These are phyloP conservation scores for Antitrichia curtipendula DNA, from an alignment of 225 moss, liverwort and hornwort species.

Conservation along the genomic window DNA sequence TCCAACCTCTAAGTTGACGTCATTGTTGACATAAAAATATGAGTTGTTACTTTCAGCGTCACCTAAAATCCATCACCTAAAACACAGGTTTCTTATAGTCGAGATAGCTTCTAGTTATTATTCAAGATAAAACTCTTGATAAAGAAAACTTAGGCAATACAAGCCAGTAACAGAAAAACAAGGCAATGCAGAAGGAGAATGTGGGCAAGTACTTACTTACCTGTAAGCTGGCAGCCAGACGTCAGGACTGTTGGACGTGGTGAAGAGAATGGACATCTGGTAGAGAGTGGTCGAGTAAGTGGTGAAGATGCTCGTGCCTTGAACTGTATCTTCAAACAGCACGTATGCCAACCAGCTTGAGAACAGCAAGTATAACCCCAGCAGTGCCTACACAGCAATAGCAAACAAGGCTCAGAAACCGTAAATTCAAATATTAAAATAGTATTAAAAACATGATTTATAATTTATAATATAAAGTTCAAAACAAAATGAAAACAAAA, in stretches of 20 bases:
- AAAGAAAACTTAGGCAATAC: background rate
- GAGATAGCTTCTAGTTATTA: background rate
- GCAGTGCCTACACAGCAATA: constrained; percentile 38
- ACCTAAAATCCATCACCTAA: no score
- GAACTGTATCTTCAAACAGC: constrained; percentile 76
- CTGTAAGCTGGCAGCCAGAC: constrained; percentile 93
- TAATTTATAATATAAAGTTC: background rate
- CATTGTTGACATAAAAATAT: no score
- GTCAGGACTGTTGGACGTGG: constrained; percentile 92
- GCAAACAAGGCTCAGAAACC: background rate
- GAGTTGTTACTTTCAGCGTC: no score
- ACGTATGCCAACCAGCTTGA: constrained; percentile 98
- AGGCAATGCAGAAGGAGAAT: background rate
- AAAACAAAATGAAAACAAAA: background rate
- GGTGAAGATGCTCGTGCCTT: constrained; percentile 62
- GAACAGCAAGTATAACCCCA: constrained; percentile 62
- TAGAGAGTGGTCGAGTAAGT: constrained; percentile 57
- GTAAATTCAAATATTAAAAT: background rate
- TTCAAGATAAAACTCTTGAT: background rate
- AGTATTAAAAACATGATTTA: background rate
- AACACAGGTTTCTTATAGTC: no score
- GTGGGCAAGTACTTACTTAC: constrained; percentile 44
- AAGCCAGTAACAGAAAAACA: background rate
- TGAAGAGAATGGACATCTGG: constrained; percentile 80
- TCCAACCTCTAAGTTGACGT: no score